Evolutionary conservation across 2,329 filamentous ascomycete species (phyloP).

Genomic region (Colletotrichum navitas): DNA sequence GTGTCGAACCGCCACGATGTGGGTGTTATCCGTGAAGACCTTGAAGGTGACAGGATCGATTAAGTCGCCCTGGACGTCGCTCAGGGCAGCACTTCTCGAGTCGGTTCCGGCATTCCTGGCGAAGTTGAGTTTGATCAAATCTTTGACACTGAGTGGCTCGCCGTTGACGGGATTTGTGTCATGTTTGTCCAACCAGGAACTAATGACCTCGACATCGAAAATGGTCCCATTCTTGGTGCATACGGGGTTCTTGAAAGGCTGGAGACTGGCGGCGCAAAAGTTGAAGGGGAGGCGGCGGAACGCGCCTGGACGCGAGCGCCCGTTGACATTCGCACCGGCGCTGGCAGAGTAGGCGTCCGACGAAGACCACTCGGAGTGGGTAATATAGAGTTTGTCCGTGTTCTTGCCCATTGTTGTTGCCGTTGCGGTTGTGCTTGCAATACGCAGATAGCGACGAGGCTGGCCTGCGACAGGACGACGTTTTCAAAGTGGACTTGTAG

Average conservation of each 20-base stretch:
- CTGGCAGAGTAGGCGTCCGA: conserved; percentile 89
- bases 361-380: conserved; percentile 97
- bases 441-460: neutral
- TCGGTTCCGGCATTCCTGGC: conserved; percentile 84
- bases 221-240: conserved; percentile 90
- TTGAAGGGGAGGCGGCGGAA: conserved; percentile 97
- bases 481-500: neutral
- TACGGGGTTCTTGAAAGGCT: conserved; percentile 94
- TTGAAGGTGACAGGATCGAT: conserved; percentile 98
- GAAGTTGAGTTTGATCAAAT: conserved; percentile 92
- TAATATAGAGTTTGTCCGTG: conserved; percentile 74
- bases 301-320: conserved; percentile 68
- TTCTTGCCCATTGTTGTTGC: conserved; percentile 59
- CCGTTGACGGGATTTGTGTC: conserved; percentile 92
- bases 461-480: neutral
- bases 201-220: conserved; percentile 95
- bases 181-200: conserved; percentile 94
- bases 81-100: conserved; percentile 58
- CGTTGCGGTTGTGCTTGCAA: neutral
- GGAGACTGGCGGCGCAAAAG: conserved; percentile 95
- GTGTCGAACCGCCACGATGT: conserved; percentile 88
- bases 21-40: conserved; percentile 97
- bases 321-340: conserved; percentile 73
- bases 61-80: conserved; percentile 78
- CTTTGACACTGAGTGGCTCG: conserved; percentile 79